A percentile compares a stretch with the other conserved stretches of the same genome.
phyloP scores from a whole-genome alignment of 2,329 filamentous ascomycete genomes.

The Fusarium floridanum region DNA sequence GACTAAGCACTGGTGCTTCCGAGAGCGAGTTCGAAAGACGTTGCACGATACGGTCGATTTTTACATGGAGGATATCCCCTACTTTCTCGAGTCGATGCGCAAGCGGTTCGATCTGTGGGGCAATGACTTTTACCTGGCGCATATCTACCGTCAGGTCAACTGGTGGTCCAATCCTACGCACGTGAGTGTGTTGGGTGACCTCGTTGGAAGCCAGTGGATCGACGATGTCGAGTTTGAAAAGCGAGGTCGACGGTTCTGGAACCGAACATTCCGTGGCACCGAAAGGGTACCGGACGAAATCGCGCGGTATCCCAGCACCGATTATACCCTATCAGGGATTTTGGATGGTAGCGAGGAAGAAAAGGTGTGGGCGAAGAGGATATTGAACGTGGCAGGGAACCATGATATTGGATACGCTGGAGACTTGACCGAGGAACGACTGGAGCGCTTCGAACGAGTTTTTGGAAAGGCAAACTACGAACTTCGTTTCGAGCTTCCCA shows the following conservation, averaged over 20 bases:
- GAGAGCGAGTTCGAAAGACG: conserved; percentile 65
- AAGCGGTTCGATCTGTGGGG: conserved; percentile 91
- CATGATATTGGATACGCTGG: conserved; percentile 98
- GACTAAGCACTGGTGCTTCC: conserved; percentile 59
- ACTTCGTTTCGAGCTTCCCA: conserved; percentile 75
- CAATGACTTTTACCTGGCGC: conserved; percentile 94
- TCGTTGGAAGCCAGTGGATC: conserved; percentile 97
- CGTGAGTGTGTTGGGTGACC: conserved; percentile 87
- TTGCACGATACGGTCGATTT: conserved; percentile 73
- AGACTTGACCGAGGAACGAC: conserved; percentile 81
- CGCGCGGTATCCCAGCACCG: conserved; percentile 60
- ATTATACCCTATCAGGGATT: conserved; percentile 65
- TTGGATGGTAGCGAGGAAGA: conserved; percentile 60
- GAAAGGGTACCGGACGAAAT: conserved; percentile 72
- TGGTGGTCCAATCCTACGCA: conserved; percentile 92
- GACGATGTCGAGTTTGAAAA: conserved; percentile 83
- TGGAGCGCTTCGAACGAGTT: conserved; percentile 83
- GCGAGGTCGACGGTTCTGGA: conserved; percentile 83
- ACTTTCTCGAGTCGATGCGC: conserved; percentile 73
- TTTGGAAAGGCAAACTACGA: conserved; percentile 96
- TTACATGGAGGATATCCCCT: conserved; percentile 75
- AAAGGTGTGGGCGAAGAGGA: conserved; percentile 75
- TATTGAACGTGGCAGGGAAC: conserved; percentile 94
- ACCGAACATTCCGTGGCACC: conserved; percentile 78
- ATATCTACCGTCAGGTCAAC: conserved; percentile 85